Percentiles rank a stretch among this genome's conserved stretches.
These are phyloP conservation scores for Umbilicaria muhlenbergii DNA, from an alignment of 495 filamentous ascomycete species.

Conservation along the genomic window DNA sequence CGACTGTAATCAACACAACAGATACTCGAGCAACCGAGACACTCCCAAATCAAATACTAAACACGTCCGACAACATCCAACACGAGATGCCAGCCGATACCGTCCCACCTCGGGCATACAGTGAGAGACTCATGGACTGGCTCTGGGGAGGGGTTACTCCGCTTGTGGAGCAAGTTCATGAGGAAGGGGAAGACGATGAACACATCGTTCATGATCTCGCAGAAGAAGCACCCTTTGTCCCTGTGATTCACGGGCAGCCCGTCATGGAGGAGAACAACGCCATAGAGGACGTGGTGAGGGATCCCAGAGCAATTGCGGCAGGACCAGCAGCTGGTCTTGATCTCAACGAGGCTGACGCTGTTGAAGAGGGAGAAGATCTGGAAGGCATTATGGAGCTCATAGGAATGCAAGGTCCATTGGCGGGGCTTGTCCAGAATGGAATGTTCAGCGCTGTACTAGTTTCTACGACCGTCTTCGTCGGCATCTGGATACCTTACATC, in stretches of 20 bases:
- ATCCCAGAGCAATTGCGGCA: constrained; percentile 24
- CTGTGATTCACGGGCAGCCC: constrained; percentile 26
- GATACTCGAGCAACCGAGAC: too few relatives aligned
- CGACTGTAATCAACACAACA: too few relatives aligned
- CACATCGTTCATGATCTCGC: constrained; percentile 39
- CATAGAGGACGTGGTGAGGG: constrained; percentile 16
- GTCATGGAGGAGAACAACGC: constrained; percentile 9
- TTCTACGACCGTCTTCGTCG: constrained; percentile 64
- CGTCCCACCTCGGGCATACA: too few relatives aligned
- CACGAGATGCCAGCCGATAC: too few relatives aligned
- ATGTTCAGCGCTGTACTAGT: constrained; percentile 88
- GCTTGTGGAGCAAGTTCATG: constrained; percentile 18
- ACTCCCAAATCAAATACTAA: too few relatives aligned
- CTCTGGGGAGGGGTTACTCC: constrained; percentile 45
- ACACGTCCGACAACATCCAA: too few relatives aligned
- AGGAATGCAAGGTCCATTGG: constrained; percentile 86
- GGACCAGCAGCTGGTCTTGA: constrained; percentile 36
- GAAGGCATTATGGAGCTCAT: constrained; percentile 94
- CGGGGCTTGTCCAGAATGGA: constrained; percentile 80
- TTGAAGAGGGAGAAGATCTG: constrained; percentile 89
- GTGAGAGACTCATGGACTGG: constrained; percentile 28
- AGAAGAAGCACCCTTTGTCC: constrained; percentile 48
- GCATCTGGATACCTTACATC: constrained; percentile 84
- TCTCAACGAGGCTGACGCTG: constrained; percentile 39
- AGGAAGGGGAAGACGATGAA: constrained; percentile 34